These are phyloP conservation scores for Microstroma glucosiphilum DNA, from an alignment of 1,284 basidiomycete genomes.

Conservation along the genomic window DNA sequence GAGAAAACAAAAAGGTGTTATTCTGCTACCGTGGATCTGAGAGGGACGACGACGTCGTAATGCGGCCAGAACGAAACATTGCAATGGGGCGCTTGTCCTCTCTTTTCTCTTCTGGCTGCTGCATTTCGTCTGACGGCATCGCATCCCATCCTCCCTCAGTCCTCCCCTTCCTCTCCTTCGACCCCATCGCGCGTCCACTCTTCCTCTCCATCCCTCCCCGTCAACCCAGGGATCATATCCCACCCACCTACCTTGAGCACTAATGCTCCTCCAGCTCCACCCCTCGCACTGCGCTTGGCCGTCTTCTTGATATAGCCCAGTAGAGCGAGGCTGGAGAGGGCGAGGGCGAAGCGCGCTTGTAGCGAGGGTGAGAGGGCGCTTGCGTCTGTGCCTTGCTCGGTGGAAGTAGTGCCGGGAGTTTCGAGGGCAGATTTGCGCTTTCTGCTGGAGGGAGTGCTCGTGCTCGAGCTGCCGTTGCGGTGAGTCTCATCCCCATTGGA, in stretches of 20 bases:
- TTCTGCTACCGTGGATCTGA: too few species aligned
- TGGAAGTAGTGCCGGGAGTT: background rate
- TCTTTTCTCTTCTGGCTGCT: too few species aligned
- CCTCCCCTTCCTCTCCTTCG: too few species aligned
- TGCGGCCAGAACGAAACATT: too few species aligned
- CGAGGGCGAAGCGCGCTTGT: conserved; percentile 5
- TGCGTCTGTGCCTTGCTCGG: background rate
- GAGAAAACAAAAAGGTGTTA: too few species aligned
- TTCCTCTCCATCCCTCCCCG: background rate
- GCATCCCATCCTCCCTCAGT: too few species aligned
- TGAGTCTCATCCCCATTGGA: background rate
- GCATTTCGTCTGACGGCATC: too few species aligned
- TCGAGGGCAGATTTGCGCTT: background rate
- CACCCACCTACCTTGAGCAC: conserved; percentile 3
- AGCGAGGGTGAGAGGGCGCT: background rate
- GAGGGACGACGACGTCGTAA: too few species aligned
- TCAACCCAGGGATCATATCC: background rate
- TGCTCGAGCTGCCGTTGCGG: background rate
- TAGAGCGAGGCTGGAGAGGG: background rate
- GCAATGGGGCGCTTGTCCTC: too few species aligned
- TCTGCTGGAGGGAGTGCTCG: background rate
- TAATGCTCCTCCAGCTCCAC: background rate
- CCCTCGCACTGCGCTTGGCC: background rate
- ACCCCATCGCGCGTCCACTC: too few species aligned
- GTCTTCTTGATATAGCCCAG: conserved; percentile 9